phyloP scores from a whole-genome alignment of 2,329 filamentous ascomycete genomes.

The Cercospora janseana region DNA sequence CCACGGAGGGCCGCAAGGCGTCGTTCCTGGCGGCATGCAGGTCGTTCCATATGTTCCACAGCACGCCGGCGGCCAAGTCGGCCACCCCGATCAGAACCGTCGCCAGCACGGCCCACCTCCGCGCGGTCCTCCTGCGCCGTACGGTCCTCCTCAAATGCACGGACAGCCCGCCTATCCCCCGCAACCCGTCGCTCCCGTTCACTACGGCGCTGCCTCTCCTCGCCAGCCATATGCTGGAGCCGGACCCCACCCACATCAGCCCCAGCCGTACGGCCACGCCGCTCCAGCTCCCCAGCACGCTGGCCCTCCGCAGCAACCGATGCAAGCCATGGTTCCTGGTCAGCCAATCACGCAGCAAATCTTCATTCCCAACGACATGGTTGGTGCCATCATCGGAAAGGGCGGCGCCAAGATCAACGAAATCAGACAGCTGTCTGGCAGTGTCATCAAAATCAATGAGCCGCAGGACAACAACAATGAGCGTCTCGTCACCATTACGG shows the following conservation, averaged over 20 bases:
- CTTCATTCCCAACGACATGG: constrained; percentile 99
- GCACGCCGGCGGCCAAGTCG: constrained; percentile 87
- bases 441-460: constrained; percentile 99
- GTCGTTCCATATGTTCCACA: constrained; percentile 98
- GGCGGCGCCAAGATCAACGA: constrained; percentile 99
- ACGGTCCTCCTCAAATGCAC: constrained; percentile 65
- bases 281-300: constrained; percentile 59
- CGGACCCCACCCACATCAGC: constrained; percentile 72
- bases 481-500: constrained; percentile 92
- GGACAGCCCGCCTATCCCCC: constrained; percentile 53
- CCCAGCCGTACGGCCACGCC: constrained; percentile 53
- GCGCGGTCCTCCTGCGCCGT: constrained; percentile 56
- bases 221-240: constrained; percentile 73
- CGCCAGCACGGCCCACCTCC: constrained; percentile 69
- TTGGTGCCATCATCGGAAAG: constrained; percentile 97
- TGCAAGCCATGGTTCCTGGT: constrained; percentile 68
- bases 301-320: constrained; percentile 71
- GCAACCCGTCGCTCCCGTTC: constrained; percentile 63
- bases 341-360: constrained; percentile 95
- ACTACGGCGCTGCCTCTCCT: constrained; percentile 72
- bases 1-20: constrained; percentile 87
- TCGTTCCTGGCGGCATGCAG: constrained; percentile 96
- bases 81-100: constrained; percentile 78
- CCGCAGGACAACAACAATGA: constrained; percentile 99
- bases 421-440: constrained; percentile 92